phyloP scores from a whole-genome alignment of 2,329 filamentous ascomycete genomes.

The Colletotrichum graminicola region DNA sequence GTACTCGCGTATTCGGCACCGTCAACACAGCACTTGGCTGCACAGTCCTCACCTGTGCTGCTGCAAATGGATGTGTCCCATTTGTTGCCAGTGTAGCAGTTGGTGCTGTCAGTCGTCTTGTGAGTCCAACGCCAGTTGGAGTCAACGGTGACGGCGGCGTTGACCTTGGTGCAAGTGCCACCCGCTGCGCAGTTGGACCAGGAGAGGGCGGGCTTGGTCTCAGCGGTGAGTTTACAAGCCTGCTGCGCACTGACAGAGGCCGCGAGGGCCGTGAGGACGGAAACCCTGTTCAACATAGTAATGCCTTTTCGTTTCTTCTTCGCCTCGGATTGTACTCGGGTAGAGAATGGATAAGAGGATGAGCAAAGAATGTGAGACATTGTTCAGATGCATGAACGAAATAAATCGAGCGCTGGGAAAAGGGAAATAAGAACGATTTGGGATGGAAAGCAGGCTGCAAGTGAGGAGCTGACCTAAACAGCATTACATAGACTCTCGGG shows the following conservation, averaged over 20 bases:
- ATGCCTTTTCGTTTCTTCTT: background rate
- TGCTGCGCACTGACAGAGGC: slow-evolving; percentile 58
- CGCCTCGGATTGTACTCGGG: background rate
- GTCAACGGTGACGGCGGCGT: slow-evolving; percentile 66
- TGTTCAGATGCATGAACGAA: slow-evolving; percentile 29
- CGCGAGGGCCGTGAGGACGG: slow-evolving; percentile 54
- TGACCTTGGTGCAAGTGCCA: slow-evolving; percentile 63
- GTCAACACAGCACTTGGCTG: slow-evolving; percentile 64
- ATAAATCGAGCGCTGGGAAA: slow-evolving; percentile 10
- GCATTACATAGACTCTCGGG: slow-evolving; percentile 36
- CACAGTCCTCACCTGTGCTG: slow-evolving; percentile 58
- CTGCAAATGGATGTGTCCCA: slow-evolving; percentile 60
- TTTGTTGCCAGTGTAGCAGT: slow-evolving; percentile 68
- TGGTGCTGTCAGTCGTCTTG: slow-evolving; percentile 57
- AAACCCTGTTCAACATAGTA: slow-evolving; percentile 46
- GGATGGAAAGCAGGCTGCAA: background rate
- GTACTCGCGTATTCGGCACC: slow-evolving; percentile 65
- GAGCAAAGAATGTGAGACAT: background rate
- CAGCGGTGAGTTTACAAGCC: slow-evolving; percentile 61
- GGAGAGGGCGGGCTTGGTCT: slow-evolving; percentile 65
- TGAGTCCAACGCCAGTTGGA: slow-evolving; percentile 74
- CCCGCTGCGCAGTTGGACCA: slow-evolving; percentile 66
- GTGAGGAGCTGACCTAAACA: slow-evolving; percentile 3
- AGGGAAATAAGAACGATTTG: slow-evolving; percentile 18
- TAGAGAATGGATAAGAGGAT: slow-evolving; percentile 18